Percentiles rank a stretch among this genome's conserved stretches.
These are phyloP conservation scores for Geotrichum histeridarum DNA, from an alignment of 1,139 yeast genomes.

Conservation along the genomic window DNA sequence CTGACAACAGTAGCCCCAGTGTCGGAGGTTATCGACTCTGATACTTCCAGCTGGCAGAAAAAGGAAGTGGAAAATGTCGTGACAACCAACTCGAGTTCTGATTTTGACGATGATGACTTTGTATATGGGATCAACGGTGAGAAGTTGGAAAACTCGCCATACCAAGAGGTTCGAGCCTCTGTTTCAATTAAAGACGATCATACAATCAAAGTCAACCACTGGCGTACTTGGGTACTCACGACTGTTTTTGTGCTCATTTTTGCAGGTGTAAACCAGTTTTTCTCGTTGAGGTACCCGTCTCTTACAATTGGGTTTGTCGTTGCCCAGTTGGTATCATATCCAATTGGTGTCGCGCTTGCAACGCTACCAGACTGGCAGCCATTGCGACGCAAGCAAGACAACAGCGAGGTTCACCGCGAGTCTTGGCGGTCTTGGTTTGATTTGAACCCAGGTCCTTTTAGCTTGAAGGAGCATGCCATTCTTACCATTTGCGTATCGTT, in stretches of 20 bases:
- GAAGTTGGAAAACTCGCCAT: conserved; percentile 41
- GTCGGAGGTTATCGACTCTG: neutral
- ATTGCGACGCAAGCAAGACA: conserved; percentile 35
- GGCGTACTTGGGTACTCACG: conserved; percentile 46
- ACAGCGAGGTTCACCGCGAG: conserved; percentile 36
- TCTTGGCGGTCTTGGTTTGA: conserved; percentile 32
- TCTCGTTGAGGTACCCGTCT: conserved; percentile 48
- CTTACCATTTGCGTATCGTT: conserved; percentile 52
- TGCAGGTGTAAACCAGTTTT: conserved; percentile 48
- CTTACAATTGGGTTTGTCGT: conserved; percentile 45
- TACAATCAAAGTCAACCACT: conserved; percentile 42
- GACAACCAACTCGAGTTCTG: neutral
- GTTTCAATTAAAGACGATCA: conserved; percentile 53
- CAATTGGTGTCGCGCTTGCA: conserved; percentile 43
- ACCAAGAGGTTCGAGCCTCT: conserved; percentile 56
- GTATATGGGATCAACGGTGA: conserved; percentile 2
- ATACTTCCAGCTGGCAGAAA: neutral
- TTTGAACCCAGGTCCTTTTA: conserved; percentile 54
- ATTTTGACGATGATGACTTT: neutral
- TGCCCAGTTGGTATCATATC: conserved; percentile 50
- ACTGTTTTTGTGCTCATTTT: conserved; percentile 35
- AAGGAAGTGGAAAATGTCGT: neutral
- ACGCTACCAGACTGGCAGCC: conserved; percentile 28
- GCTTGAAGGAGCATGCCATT: conserved; percentile 49
- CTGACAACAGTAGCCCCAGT: neutral